phyloP scores from a whole-genome alignment of 805 yeast genomes.

The Kodamaea hsintzibuensis region DNA sequence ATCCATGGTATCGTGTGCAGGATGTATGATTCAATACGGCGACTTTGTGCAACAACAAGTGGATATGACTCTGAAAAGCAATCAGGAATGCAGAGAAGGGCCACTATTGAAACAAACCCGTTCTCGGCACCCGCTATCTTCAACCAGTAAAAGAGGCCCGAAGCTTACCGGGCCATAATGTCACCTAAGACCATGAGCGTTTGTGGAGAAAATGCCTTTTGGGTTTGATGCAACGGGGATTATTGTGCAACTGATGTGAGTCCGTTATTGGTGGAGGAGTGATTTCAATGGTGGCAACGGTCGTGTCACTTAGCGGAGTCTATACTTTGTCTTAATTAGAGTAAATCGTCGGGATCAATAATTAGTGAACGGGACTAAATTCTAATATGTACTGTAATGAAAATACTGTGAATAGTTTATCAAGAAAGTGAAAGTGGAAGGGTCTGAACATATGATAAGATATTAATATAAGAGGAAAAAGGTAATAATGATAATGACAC shows the following conservation, averaged over 20 bases:
- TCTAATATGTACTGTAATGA: no score
- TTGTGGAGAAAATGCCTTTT: neutral
- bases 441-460: no score
- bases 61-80: neutral
- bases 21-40: slow-evolving; percentile 1
- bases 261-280: neutral
- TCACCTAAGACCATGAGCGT: neutral
- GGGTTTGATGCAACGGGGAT: neutral
- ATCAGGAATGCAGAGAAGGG: neutral
- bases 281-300: neutral
- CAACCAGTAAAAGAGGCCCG: neutral
- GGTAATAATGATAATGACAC: no score
- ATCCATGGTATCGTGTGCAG: neutral
- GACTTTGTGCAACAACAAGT: neutral
- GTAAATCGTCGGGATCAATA: no score
- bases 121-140: neutral
- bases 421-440: no score
- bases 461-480: no score
- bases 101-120: neutral
- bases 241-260: neutral
- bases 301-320: neutral
- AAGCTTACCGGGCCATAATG: neutral
- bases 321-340: neutral
- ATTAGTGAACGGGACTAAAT: no score
- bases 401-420: no score